Percentiles rank a stretch among this genome's conserved stretches.
These are phyloP conservation scores for Blastobotrys chiropterorum DNA, from an alignment of 805 yeast species.

Conservation along the genomic window DNA sequence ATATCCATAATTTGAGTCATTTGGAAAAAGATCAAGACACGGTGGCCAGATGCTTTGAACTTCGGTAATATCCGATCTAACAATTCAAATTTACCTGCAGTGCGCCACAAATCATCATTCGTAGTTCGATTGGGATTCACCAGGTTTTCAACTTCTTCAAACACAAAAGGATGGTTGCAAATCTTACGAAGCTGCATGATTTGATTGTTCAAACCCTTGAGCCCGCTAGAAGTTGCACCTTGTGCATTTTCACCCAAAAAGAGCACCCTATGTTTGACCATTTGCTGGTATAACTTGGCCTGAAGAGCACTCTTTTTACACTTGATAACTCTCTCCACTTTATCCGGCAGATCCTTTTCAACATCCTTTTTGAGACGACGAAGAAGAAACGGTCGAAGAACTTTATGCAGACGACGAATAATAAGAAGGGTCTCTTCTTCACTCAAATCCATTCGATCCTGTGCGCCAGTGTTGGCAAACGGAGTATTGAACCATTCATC, in stretches of 20 bases:
- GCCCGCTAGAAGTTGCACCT: conserved; percentile 38
- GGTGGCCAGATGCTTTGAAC: conserved; percentile 76
- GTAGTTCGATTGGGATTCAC: conserved; percentile 65
- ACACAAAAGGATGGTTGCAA: conserved; percentile 96
- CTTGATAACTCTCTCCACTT: conserved; percentile 88
- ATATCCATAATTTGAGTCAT: conserved; percentile 99
- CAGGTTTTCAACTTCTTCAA: conserved; percentile 85
- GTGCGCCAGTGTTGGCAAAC: conserved; percentile 94
- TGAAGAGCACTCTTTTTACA: conserved; percentile 90
- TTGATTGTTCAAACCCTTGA: conserved; percentile 88
- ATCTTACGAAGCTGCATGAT: conserved; percentile 95
- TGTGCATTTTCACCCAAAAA: conserved; percentile 54
- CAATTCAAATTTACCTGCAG: conserved; percentile 91
- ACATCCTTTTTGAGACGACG: conserved; percentile 96
- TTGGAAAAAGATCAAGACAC: conserved; percentile 90
- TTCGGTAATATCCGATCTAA: conserved; percentile 85
- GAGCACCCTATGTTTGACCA: conserved; percentile 78
- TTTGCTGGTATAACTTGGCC: conserved; percentile 76
- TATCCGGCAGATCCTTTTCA: conserved; percentile 91
- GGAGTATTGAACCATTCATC: conserved; percentile 99
- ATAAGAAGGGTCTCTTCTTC: conserved; percentile 95
- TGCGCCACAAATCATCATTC: conserved; percentile 80
- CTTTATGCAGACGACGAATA: conserved; percentile 93
- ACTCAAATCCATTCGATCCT: conserved; percentile 84
- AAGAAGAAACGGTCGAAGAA: conserved; percentile 84